Conservation (phyloP, 192 early-diverging fungal species). For the Rhizophlyctis rosea region DNA sequence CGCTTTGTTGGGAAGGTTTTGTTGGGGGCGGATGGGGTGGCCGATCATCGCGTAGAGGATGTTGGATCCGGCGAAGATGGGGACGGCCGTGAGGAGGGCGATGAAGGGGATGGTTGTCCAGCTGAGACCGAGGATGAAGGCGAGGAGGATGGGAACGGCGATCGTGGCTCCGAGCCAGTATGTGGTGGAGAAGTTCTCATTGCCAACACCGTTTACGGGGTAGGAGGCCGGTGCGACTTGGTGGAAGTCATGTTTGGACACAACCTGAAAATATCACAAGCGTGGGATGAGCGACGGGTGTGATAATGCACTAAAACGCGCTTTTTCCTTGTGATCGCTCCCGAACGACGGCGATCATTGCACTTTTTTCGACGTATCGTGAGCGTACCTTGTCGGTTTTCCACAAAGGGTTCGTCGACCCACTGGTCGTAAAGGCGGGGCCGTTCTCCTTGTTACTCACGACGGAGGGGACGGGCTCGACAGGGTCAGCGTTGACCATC, state of each 20-base stretch:
- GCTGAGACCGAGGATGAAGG: constrained; percentile 58
- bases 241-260: constrained; percentile 23
- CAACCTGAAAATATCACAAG: too few species aligned
- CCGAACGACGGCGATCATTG: too few species aligned
- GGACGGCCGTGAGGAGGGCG: constrained; percentile 59
- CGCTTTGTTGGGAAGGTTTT: constrained; percentile 69
- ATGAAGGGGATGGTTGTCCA: constrained; percentile 60
- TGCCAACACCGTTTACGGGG: constrained; percentile 83
- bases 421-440: too few species aligned
- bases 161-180: constrained; percentile 59
- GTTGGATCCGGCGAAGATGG: constrained; percentile 72
- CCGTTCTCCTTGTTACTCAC: too few species aligned
- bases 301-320: too few species aligned
- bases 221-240: constrained; percentile 38
- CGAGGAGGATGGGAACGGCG: constrained; percentile 64
- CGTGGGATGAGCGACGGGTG: too few species aligned
- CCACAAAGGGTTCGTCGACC: too few species aligned
- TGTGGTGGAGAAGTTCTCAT: constrained; percentile 74
- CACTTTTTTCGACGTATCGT: too few species aligned
- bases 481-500: too few species aligned
- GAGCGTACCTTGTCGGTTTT: too few species aligned
- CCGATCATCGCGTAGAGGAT: constrained; percentile 64
- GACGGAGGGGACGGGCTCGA: too few species aligned
- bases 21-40: constrained; percentile 57
- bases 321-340: too few species aligned